Base-by-base conservation (phyloP, 2,329 filamentous ascomycete genomes). In the Acrodontium crateriforme region DNA sequence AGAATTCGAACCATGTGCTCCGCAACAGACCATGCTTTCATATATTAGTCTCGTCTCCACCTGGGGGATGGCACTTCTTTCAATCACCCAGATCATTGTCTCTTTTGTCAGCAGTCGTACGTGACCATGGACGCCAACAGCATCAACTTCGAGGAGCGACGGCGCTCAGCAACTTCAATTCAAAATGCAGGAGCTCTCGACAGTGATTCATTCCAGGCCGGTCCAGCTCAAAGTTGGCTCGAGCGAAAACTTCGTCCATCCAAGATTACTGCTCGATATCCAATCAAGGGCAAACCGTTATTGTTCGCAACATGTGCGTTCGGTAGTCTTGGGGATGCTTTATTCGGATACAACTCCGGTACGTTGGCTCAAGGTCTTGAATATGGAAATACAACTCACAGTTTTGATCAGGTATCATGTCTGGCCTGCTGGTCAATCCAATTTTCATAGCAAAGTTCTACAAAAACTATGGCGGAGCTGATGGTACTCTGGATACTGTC, bases 301-400 rank as follows among this genome's bases (percentile, higher is more conserved):
- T 41, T 58, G 6, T 58, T 44, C 27, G 46, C 50, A 20, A 58
- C 55, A 13, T 58, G 54, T 35, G 54, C 42, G 3, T 58, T 58
- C 39, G 55, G 55, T 7, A 53, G 50, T 32, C 37, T 58, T 24
- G 55, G 55, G 13, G 55, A 58, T 50, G 52, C 52, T 3, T 33
- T 58, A 3, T 58, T 58, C 30, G 55, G 55, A n/a, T 58, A 55
- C 39, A 54, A 58, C 28, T 55, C 52, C 25, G 54, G 54, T 56
- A 39, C 26, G 27, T 11, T 10, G 25, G n/a, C n/a, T 40, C 19
- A 27, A 24, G 19, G 17, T 30, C n/a, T 34, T 35, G 10, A 29
- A 14, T 6, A 13, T 13, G 5, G 24, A 16, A 6, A 11, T 10
- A 16, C 18, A 11, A n/a, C 15, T 11, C 9, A n/a, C 35, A 40